A percentile compares a stretch with the other conserved stretches of the same genome.
Conservation (phyloP, 352 stramenopile genomes). For the Pythium plurisporium region DNA sequence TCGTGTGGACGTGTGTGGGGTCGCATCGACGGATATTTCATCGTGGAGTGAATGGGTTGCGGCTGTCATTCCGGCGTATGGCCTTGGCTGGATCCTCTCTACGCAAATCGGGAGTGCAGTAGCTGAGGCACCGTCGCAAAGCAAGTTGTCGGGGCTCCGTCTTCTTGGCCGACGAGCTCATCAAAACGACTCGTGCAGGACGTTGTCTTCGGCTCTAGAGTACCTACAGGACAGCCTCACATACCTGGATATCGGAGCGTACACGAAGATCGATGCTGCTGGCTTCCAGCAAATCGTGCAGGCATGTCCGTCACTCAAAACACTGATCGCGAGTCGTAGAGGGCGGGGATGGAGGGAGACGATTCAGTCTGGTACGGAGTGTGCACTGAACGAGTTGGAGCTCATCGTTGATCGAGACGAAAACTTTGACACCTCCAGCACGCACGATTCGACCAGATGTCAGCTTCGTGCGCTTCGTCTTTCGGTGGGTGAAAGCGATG, state of each 20-base stretch:
- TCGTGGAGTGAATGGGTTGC: constrained; percentile 6
- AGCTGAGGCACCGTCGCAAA: too few relatives aligned
- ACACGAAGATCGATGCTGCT: too few relatives aligned
- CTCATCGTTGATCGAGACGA: not conserved
- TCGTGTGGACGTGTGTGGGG: not conserved
- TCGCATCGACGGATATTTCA: not conserved
- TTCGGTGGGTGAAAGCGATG: not conserved
- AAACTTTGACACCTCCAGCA: not conserved
- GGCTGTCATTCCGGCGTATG: not conserved
- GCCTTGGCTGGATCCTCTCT: too few relatives aligned
- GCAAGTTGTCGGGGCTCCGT: too few relatives aligned
- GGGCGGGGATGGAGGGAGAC: not conserved
- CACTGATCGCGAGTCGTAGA: not conserved
- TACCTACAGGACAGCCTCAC: too few relatives aligned
- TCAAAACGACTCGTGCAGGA: too few relatives aligned
- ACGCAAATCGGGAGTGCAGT: too few relatives aligned
- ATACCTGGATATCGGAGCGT: not conserved
- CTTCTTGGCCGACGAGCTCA: too few relatives aligned
- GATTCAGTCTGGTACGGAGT: not conserved
- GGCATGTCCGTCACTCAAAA: not conserved
- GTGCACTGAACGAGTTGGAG: not conserved
- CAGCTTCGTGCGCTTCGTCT: not conserved
- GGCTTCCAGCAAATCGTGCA: not conserved
- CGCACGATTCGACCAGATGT: not conserved
- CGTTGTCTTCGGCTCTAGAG: too few relatives aligned